Base-by-base conservation (phyloP, 805 yeast genomes). In the Dipodascus geniculatus region DNA sequence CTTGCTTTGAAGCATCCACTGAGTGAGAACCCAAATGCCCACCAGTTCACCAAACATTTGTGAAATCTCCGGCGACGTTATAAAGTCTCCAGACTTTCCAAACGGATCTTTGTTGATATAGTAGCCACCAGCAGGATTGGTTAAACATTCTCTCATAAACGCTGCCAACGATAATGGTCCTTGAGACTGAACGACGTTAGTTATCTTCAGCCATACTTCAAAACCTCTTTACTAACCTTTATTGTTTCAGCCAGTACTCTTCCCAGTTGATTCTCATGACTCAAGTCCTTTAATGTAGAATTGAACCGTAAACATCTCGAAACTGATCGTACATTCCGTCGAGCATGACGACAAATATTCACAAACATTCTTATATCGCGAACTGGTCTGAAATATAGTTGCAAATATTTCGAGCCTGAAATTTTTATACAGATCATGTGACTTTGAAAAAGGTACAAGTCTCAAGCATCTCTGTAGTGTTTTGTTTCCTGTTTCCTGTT, bases 21-120 rank as follows among this genome's bases (percentile, higher is more conserved):
- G 68, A 2, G 72, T 62, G 17, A 68, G 53, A 11, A 68, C 17
- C 87, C 95, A 87, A 3, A 87, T 69, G 0, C 93, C 95, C 55
- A 85, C 74, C 71, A 85, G 78, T 65, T 87, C 95, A 20, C 96
- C 96, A 71, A 87, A 87, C 70, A 87, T 83, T 42, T 86, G 87
- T 3, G 91, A 83, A 51, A 87, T 85, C 66, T 87, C 96, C 0
- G 96, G 96, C 0, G 91, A 83, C 0, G 96, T 87, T 51, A 83
- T 75, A 65, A 87, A 87, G 66, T 87, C 96, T 3, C 95, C 95
- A 3, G 68, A 64, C 1, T 65, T 54, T 31, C 84, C 87, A 35
- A 87, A 70, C 1, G 95, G 95, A 60, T 87, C 83, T 57, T 82
- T 70, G 2, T 86, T 82, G 22, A 88, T 83, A 63, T 87, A 87